Base-by-base conservation (phyloP, 805 yeast species). In the Lachancea nothofagi region DNA sequence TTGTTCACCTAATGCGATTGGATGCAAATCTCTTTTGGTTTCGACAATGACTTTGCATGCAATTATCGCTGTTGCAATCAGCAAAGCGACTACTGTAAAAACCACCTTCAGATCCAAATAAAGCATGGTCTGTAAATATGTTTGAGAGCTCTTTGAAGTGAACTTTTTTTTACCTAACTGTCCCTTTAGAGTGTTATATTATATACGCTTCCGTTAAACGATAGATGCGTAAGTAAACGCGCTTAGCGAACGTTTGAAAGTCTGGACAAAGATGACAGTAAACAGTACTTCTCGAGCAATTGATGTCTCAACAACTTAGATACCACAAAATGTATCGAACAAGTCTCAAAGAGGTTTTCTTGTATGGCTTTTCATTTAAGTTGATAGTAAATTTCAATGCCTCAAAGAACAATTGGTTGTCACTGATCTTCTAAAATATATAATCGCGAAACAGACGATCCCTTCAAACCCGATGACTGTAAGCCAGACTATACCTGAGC, bases 1-100 rank as follows among this genome's bases (percentile, higher is more conserved):
- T 59, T 88, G 96, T 49, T 76, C 72, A 26, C 63, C 57, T 23
- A 81, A 61, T 9, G 80, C 80, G 24, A 75, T 61, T 33, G 74
- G 75, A 40, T 74, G 74, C 20, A 80, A 73, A 49, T 82, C 88
- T 37, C 72, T 69, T 26, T 59, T 64, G 2, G 53, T 49, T 12
- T 59, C 57, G 15, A 65, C 43, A 20, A 54, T 38, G 2, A 47
- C 23, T 10, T 43, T 40, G n/a, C 38, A 45, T 17, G 50, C 37
- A 7, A 53, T 17, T 46, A 50, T 46, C 26, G 44, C 41, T 2
- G 50, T 22, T 9, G 42, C 48, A n/a, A 43, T 26, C 9, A 47
- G 9, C 6, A 46, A 32, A 7, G 46, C 32, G 2, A 42, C 4
- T 7, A 40, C 15, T 2, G 57, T 38, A 9, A 29, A 38, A 13